Percentiles rank a stretch among this genome's conserved stretches.
Conservation (phyloP, 176 grass and related monocot genomes). For the Zea mays region Zm-B73-REFERENCE-NAM-5.0 NC_050101.1:105190501-105191000, state of each 20-base stretch:
- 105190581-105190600: no score
- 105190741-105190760: not conserved
- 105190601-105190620: no score
- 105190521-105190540: not conserved
- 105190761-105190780: not conserved
- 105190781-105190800: no score
- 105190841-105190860: no score
- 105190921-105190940: not conserved
- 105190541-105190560: not conserved
- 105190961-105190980: constrained; percentile 13
- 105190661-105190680: no score
- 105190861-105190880: no score
- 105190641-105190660: not conserved
- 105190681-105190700: no score
- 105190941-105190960: constrained; percentile 2
- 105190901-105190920: not conserved
- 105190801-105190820: not conserved
- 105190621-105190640: not conserved
- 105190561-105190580: no score
- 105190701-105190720: constrained; percentile 10
- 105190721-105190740: not conserved
- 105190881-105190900: not conserved
- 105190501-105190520: not conserved
- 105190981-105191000: constrained; percentile 16
- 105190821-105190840: not conserved